Conservation (phyloP, 1,139 yeast species). For the Pichia sp. region DNA sequence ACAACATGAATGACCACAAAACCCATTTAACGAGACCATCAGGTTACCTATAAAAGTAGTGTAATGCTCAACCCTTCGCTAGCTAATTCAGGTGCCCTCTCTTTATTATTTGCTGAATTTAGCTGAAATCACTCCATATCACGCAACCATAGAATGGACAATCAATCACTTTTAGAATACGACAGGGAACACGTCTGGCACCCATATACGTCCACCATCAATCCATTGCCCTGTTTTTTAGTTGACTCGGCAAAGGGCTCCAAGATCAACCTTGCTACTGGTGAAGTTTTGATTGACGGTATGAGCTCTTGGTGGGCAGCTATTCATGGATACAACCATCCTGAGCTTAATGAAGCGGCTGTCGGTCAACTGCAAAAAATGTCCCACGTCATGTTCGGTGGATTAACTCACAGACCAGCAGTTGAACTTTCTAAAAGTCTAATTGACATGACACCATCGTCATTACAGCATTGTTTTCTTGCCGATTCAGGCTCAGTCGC, state of each 20-base stretch:
- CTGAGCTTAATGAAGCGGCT: constrained; percentile 25
- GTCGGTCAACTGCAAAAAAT: constrained; percentile 20
- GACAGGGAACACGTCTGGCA: constrained; percentile 29
- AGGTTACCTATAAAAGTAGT: too few relatives aligned
- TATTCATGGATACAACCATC: constrained; percentile 29
- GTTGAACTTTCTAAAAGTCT: constrained; percentile 21
- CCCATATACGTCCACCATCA: constrained; percentile 27
- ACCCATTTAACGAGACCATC: too few relatives aligned
- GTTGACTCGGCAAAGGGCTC: constrained; percentile 26
- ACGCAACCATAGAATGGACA: too few relatives aligned
- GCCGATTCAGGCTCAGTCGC: constrained; percentile 46
- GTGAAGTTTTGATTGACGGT: constrained; percentile 24
- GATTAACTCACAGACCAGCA: constrained; percentile 29
- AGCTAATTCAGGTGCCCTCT: too few relatives aligned
- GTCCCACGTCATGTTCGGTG: constrained; percentile 32
- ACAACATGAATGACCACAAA: too few relatives aligned
- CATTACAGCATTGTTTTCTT: constrained; percentile 25
- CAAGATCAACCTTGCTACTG: constrained; percentile 19
- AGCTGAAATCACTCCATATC: too few relatives aligned
- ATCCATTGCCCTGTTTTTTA: constrained; percentile 26
- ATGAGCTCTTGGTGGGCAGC: constrained; percentile 34
- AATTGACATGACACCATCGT: constrained; percentile 20
- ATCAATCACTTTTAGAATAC: constrained; percentile 16
- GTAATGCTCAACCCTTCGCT: too few relatives aligned
- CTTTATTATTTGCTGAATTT: too few relatives aligned